Conservation (phyloP, 1,139 yeast species). For the Diutina scorzettiae region DNA sequence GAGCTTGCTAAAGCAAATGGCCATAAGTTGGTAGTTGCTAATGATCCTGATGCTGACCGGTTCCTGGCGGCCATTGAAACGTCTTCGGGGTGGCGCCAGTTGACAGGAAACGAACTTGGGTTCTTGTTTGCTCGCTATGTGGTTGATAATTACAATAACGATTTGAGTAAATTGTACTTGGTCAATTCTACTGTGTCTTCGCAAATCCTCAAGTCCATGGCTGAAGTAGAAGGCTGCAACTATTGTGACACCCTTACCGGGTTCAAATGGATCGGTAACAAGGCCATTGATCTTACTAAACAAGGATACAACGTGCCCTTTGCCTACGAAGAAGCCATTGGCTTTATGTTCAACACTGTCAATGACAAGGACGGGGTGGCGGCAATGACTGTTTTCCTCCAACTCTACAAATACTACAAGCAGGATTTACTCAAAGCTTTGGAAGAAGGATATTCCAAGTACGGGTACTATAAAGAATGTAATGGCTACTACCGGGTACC, state of each 20-base stretch:
- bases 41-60: conserved; percentile 95
- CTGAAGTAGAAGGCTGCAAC: conserved; percentile 45
- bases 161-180: conserved; percentile 38
- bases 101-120: conserved; percentile 90
- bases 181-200: conserved; percentile 89
- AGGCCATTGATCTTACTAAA: conserved; percentile 58
- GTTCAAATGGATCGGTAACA: conserved; percentile 94
- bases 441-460: conserved; percentile 44
- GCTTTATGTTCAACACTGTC: conserved; percentile 79
- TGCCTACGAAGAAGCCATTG: conserved; percentile 93
- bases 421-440: conserved; percentile 36
- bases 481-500: conserved; percentile 76
- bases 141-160: conserved; percentile 14
- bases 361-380: conserved; percentile 91
- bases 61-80: conserved; percentile 57
- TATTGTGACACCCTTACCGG: conserved; percentile 85
- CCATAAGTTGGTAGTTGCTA: conserved; percentile 58
- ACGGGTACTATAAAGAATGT: conserved; percentile 73
- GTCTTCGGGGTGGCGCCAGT: conserved; percentile 50
- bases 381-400: conserved; percentile 71
- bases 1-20: conserved; percentile 34
- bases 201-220: conserved; percentile 65
- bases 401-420: conserved; percentile 37
- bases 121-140: conserved; percentile 48
- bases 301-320: conserved; percentile 68